These are phyloP conservation scores for Camelina hispida DNA, from an alignment of 345 rosid species.

Conservation along the genomic window DNA sequence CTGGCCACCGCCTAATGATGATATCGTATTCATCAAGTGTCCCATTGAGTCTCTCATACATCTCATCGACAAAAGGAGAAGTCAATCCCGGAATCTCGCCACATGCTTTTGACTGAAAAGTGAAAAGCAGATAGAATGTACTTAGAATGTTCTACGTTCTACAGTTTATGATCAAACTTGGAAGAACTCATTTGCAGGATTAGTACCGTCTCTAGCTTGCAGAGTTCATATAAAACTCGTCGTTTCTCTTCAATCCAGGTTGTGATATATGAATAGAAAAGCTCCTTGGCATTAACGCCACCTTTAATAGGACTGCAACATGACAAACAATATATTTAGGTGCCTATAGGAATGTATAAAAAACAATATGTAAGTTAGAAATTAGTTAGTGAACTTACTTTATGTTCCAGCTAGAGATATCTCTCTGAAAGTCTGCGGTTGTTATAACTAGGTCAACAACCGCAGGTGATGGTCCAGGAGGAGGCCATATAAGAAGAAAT, in stretches of 20 bases:
- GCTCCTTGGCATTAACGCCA: constrained; percentile 87
- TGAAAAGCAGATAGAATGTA: constrained; percentile 33
- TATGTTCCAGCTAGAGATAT: constrained; percentile 77
- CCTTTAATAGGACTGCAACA: constrained; percentile 81
- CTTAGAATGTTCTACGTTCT: constrained; percentile 2
- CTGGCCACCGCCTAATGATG: constrained; percentile 91
- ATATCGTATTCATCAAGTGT: constrained; percentile 75
- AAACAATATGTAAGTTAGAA: not conserved
- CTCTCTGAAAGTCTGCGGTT: constrained; percentile 93
- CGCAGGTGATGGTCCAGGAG: constrained; percentile 84
- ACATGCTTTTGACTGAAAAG: constrained; percentile 77
- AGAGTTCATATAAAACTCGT: constrained; percentile 68
- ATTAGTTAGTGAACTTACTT: constrained; percentile 46
- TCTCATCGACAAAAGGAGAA: constrained; percentile 88
- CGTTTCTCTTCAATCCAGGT: constrained; percentile 88
- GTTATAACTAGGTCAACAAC: constrained; percentile 88
- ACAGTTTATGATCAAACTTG: constrained; percentile 2
- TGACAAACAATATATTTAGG: constrained; percentile 31
- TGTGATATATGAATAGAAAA: constrained; percentile 80
- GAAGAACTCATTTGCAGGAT: constrained; percentile 23
- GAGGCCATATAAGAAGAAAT: constrained; percentile 84
- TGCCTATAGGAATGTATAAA: constrained; percentile 18
- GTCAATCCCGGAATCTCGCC: constrained; percentile 76
- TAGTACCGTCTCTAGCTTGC: constrained; percentile 87
- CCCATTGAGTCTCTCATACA: constrained; percentile 75